Base-by-base conservation (phyloP, 2,329 filamentous ascomycete species). In the Colletotrichum truncatum region DNA sequence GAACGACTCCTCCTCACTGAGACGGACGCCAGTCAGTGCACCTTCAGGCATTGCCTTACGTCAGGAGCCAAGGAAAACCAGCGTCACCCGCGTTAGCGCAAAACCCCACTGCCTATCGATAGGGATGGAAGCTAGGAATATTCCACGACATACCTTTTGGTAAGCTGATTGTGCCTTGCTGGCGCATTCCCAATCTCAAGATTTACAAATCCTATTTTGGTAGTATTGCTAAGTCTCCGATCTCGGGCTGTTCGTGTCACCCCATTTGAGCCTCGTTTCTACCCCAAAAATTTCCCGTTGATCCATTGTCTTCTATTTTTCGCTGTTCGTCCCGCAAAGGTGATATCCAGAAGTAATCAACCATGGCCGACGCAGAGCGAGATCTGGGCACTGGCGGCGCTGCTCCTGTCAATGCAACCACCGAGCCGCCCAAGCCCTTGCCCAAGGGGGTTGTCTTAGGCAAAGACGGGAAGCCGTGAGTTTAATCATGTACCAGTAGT, bases 401-500 rank as follows among this genome's bases (percentile, higher is more conserved):
- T 30, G 7, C 18, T 49, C 8, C 58, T 23, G 16, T 43, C 11
- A 7, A 41, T 25, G 52, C 52, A 36, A 69, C 69, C 55, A 69
- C 70, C 21, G 78, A 77, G 65, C 70, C 75, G 51, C 79, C 84
- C 25, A 86, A 86, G 73, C 87, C 84, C 72, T 78, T 91, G 28
- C 87, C 91, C 14, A 92, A 91, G 73, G 91, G 92, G 68, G 84
- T 95, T 3, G 86, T 95, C 36, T 80, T 95, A 34, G 93, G 90
- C 46, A 91, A 91, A 68, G 92, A 96, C 80, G 93, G 93, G 60
- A 96, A 96, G 79, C 93, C 93, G 93, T 95, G 80, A 82, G 91
- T 80, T 18, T 18, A 12, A 36, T 9, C 54, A n/a, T 57, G n/a
- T 48, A 11, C 23, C 43, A 28, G 9, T 5, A 23, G 12, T 43